These are phyloP conservation scores for Didymella keratinophila DNA, from an alignment of 2,329 filamentous ascomycete genomes.

Conservation along the genomic window DNA sequence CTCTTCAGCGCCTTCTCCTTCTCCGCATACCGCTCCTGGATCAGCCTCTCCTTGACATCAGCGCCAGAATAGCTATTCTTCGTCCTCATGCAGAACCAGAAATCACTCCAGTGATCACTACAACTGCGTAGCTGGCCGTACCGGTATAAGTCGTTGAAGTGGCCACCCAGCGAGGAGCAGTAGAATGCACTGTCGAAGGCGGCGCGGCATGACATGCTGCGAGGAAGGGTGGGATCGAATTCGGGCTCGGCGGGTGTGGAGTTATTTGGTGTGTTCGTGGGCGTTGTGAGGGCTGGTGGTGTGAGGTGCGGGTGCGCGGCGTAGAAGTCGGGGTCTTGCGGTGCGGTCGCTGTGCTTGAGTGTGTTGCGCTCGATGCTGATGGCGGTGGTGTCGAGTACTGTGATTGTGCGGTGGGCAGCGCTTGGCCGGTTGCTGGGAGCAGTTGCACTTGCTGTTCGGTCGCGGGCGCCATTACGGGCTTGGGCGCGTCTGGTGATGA, in stretches of 20 bases:
- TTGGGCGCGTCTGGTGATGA: constrained; percentile 24
- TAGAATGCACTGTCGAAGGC: constrained; percentile 94
- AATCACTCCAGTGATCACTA: constrained; percentile 87
- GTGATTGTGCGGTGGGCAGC: constrained; percentile 29
- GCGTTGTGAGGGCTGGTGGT: constrained; percentile 30
- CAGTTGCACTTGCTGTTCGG: constrained; percentile 16
- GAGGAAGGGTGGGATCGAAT: constrained; percentile 64
- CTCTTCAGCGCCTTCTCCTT: constrained; percentile 72
- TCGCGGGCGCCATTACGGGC: constrained; percentile 17
- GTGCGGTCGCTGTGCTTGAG: constrained; percentile 49
- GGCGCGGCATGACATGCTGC: constrained; percentile 84
- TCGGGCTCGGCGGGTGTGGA: constrained; percentile 13
- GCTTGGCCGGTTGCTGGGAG: constrained; percentile 24
- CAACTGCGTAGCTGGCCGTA: constrained; percentile 80
- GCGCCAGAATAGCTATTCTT: constrained; percentile 66
- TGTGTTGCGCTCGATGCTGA: constrained; percentile 17
- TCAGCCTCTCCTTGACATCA: constrained; percentile 63
- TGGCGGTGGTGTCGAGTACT: constrained; percentile 24
- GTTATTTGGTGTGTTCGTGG: constrained; percentile 2
- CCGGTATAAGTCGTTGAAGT: constrained; percentile 91
- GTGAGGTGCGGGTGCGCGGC: constrained; percentile 61
- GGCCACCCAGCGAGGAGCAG: constrained; percentile 89
- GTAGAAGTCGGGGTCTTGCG: constrained; percentile 61
- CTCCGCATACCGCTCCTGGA: constrained; percentile 72
- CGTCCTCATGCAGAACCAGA: constrained; percentile 97